Evolutionary conservation across 2,329 filamentous ascomycete genomes (phyloP), one percentile per base, ranked within the genome.

Genomic region (Claviceps pazoutovae): DNA sequence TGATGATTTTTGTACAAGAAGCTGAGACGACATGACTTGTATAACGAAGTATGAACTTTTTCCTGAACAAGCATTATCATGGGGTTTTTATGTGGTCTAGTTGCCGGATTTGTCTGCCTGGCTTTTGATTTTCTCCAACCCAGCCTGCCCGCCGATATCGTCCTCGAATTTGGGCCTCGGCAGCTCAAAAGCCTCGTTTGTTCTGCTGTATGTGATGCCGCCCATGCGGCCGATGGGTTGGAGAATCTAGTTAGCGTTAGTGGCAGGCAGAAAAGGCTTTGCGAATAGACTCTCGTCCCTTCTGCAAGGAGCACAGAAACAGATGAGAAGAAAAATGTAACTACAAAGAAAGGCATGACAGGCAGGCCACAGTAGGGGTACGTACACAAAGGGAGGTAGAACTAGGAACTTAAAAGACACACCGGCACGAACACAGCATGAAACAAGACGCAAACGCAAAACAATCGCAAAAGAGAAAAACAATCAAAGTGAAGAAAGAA

Each of bases 141-240:
- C 78, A 53, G 82, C 78, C 34, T 71, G 70, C 0, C 73, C 72
- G 11, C 73, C 71, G 5, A 75, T 48, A 54, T 80, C 74, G 62
- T 71, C 71, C 44, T 72, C 68, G 56, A 75, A 83, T 55, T 76
- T 74, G 0, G 76, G 82, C 42, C 85, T 72, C 5, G 76, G 79
- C 23, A 95, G 67, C 71, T 95, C 89, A 26, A 88, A 69, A 0
- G 71, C 83, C 56, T 90, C 81, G 0, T 77, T 82, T 0, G 78
- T 71, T 44, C 89, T 76, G 0, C 76, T 84, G 64, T 95, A 97
- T 0, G 84, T 84, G 59, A 96, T 94, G 1, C 91, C 91, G 26
- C 91, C 91, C 23, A 96, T 61, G 39, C 91, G 79, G 56, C 80
- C 80, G 16, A 95, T 75, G 0, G 91, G 88, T 55, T 79, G 79